Evolutionary conservation across 2,329 filamentous ascomycete species (phyloP).

Genomic region (Fusarium circinatum): DNA sequence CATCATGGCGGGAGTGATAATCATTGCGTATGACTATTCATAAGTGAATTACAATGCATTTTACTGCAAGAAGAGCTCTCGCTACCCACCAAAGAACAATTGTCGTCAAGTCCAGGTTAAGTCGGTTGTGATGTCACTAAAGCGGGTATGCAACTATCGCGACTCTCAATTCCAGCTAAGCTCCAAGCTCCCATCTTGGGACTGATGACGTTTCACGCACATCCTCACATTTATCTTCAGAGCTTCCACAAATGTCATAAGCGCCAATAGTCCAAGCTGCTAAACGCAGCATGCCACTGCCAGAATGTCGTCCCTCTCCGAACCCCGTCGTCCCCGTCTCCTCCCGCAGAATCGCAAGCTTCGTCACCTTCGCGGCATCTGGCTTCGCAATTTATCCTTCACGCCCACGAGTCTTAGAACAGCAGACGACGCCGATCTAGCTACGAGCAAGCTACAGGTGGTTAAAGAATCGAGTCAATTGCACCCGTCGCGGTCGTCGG

Average conservation of each 20-base stretch:
- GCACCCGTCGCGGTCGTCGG: constrained; percentile 66
- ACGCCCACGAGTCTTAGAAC: constrained; percentile 67
- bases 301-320: constrained; percentile 51
- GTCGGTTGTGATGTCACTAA: constrained; percentile 26
- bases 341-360: constrained; percentile 84
- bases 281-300: constrained; percentile 31
- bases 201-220: constrained; percentile 29
- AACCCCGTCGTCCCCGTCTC: constrained; percentile 61
- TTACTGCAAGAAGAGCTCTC: neutral
- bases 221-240: neutral
- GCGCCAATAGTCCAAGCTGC: constrained; percentile 20
- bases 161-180: constrained; percentile 32
- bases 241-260: constrained; percentile 36
- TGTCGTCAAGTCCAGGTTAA: neutral
- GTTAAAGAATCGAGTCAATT: constrained; percentile 60
- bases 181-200: constrained; percentile 32
- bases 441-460: constrained; percentile 72
- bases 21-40: accelerated
- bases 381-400: constrained; percentile 85
- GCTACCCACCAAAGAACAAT: too few species aligned
- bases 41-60: neutral
- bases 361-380: constrained; percentile 87
- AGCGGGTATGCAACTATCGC: constrained; percentile 44
- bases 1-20: accelerated
- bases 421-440: constrained; percentile 82